Base-by-base conservation (phyloP, 257 asterid genomes). In the Fraxinus quadrangulata region DNA sequence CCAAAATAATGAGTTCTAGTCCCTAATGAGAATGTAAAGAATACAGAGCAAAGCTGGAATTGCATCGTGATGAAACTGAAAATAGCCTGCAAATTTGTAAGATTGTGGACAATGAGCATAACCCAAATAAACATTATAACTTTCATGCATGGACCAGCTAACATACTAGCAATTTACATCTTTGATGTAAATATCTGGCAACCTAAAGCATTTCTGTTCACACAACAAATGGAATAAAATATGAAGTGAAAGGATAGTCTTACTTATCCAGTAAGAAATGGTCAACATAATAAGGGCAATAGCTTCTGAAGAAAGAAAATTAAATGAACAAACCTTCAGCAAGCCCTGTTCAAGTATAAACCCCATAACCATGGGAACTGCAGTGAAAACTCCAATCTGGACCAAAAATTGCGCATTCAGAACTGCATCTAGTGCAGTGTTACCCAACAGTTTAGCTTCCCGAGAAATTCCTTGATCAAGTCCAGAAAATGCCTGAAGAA, bases 1-100 rank as follows among this genome's bases (percentile, higher is more conserved):
- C 99, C 99, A 86, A 96, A 96, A 79, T 96, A 96, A 80, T 96
- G 99, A 68, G 98, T 91, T 84, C 94, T 89, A 31, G 98, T 96
- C 75, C 99, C 99, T 67, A 95, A 81, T 5, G 99, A 95, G 86
- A 95, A 95, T 9, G 98, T 93, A 84, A 96, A 96, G 90, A 96
- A 96, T 84, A 96, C 93, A 10, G 99, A 93, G 80, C 96, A 93
- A 65, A 95, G 96, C 89, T 95, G 99, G 84, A 96, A 91, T 94
- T 96, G 99, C 99, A 96, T 95, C 8, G 98, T 93, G 84, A 93
- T 88, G 83, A 95, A 95, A 87, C 97, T 92, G 86, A 95, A 91
- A 83, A 95, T 81, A 78, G 99, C 99, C 99, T 95, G 94, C 86
- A 85, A 79, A 83, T 21, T 71, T 21, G 71, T 51, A 37, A 42